Percentiles rank a stretch among this genome's conserved stretches.
Evolutionary conservation across 2,329 filamentous ascomycete species (phyloP).

Genomic region (Fusarium incarnatum): DNA sequence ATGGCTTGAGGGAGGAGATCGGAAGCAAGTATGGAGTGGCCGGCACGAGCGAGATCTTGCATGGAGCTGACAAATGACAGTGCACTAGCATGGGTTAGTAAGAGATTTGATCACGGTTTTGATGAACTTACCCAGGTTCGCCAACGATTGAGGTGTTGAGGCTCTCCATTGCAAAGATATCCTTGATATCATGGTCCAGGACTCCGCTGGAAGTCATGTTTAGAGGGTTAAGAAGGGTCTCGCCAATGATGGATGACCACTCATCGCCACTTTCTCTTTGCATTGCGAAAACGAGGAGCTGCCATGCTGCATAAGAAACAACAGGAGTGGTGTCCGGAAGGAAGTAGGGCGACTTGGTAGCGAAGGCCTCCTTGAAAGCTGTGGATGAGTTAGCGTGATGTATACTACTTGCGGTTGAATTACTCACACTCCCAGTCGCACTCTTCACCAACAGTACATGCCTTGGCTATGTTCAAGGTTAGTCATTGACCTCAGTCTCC

Average conservation of each 20-base stretch:
- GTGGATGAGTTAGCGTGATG: fast-evolving
- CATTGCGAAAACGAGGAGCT: constrained; percentile 38
- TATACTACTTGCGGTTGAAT: fast-evolving
- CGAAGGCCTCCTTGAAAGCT: constrained; percentile 25
- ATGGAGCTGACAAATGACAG: constrained; percentile 36
- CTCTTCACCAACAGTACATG: constrained; percentile 12
- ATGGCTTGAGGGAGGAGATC: constrained; percentile 32
- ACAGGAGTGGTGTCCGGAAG: constrained; percentile 36
- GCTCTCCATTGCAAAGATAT: constrained; percentile 20
- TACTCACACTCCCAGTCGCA: constrained; percentile 29
- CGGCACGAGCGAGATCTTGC: constrained; percentile 35
- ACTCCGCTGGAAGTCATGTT: constrained; percentile 28
- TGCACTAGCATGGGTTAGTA: constrained; percentile 4
- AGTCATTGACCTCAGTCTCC: background rate
- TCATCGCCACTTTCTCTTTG: background rate
- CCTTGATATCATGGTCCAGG: background rate
- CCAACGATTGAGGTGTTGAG: constrained; percentile 22
- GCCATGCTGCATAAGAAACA: constrained; percentile 39
- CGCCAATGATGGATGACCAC: constrained; percentile 13
- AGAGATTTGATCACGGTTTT: fast-evolving
- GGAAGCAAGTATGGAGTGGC: constrained; percentile 38
- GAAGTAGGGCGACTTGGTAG: constrained; percentile 27
- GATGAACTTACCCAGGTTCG: constrained; percentile 24
- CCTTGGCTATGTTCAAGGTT: constrained; percentile 9
- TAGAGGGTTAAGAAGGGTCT: constrained; percentile 8